These are phyloP conservation scores for Komagataella mondaviorum DNA, from an alignment of 805 yeast genomes.

Conservation along the genomic window DNA sequence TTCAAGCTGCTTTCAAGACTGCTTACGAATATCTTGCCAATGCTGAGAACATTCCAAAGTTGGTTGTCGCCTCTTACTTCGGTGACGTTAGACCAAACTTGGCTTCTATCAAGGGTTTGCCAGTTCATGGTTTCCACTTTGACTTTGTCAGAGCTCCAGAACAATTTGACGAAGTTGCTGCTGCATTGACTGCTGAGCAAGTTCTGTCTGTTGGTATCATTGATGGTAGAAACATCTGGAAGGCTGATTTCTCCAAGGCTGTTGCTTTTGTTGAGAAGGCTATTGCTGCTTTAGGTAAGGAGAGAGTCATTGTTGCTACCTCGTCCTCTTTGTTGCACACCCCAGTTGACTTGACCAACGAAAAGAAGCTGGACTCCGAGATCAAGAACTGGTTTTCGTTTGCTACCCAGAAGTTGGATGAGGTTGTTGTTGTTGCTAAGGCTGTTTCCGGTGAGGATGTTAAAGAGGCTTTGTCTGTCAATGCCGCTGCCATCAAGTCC, in stretches of 20 bases:
- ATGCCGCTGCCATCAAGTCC: constrained; percentile 74
- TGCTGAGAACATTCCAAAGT: constrained; percentile 60
- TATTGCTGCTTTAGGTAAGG: constrained; percentile 71
- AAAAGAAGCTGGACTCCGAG: constrained; percentile 79
- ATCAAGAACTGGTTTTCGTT: constrained; percentile 98
- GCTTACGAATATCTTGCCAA: constrained; percentile 71
- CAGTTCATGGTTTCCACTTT: constrained; percentile 92
- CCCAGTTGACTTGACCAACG: constrained; percentile 91
- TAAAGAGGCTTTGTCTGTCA: constrained; percentile 63
- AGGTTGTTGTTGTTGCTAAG: constrained; percentile 86
- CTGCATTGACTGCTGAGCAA: constrained; percentile 57
- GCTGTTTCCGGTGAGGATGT: constrained; percentile 77
- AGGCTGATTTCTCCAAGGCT: constrained; percentile 86
- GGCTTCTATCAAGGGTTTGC: constrained; percentile 74
- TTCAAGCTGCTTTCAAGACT: constrained; percentile 76
- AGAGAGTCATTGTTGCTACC: constrained; percentile 81
- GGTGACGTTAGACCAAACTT: constrained; percentile 98
- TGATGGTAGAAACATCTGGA: constrained; percentile 99
- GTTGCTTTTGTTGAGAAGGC: constrained; percentile 73
- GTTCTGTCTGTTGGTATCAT: constrained; percentile 91
- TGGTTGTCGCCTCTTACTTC: constrained; percentile 83
- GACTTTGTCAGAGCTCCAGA: constrained; percentile 95
- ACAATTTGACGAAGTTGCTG: constrained; percentile 76
- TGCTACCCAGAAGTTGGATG: constrained; percentile 90
- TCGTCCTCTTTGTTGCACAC: constrained; percentile 97